A percentile compares a stretch with the other conserved stretches of the same genome.
phyloP scores from a whole-genome alignment of 208 protist species.

The Angomonas deanei region DNA sequence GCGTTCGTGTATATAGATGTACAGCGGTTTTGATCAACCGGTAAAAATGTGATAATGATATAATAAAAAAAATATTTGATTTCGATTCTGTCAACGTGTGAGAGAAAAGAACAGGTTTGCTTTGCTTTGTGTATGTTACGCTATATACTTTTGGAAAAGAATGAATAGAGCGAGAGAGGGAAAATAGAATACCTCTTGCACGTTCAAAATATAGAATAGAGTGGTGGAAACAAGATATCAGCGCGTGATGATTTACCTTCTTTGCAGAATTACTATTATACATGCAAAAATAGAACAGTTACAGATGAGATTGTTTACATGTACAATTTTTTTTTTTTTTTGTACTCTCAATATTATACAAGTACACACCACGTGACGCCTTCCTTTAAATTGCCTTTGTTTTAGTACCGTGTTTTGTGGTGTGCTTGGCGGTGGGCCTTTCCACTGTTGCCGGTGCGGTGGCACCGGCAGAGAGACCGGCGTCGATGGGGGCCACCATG shows the following conservation, averaged over 20 bases:
- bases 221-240: no score
- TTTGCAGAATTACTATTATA: no score
- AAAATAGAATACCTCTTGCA: no score
- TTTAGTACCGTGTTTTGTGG: neutral
- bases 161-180: no score
- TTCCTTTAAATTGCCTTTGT: neutral
- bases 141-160: no score
- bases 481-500: neutral
- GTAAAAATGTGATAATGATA: neutral
- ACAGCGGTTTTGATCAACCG: neutral
- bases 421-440: neutral
- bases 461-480: neutral
- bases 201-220: no score
- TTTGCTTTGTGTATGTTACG: no score
- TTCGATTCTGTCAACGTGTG: slow-evolving; percentile 20
- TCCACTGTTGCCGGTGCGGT: neutral
- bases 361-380: neutral
- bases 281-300: no score
- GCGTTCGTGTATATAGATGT: neutral
- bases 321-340: neutral
- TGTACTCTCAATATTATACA: neutral
- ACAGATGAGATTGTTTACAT: neutral
- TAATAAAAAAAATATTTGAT: neutral
- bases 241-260: no score
- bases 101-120: no score